Conservation (phyloP, 2,329 filamentous ascomycete genomes). For the Aspergillus clavatus region DNA sequence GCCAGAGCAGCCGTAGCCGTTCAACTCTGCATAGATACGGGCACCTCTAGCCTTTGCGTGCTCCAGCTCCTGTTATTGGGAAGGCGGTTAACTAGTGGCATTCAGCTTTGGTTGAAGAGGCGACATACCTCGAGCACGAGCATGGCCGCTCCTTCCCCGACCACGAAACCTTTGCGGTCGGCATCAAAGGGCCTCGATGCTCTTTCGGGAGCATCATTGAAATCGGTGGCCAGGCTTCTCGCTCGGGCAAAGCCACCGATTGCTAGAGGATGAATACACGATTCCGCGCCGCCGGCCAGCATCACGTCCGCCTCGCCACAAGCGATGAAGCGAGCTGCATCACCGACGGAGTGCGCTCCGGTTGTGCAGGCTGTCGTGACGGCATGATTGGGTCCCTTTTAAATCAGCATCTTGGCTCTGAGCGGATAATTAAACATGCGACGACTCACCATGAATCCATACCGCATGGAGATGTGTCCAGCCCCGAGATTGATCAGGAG, state of each 20-base stretch:
- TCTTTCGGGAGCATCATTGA: conserved; percentile 64
- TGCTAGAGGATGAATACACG: conserved; percentile 90
- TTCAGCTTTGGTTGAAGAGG: not conserved
- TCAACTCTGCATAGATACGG: conserved; percentile 80
- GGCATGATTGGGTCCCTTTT: conserved; percentile 79
- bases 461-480: conserved; percentile 88
- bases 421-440: too few relatives aligned
- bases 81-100: too few relatives aligned
- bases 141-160: conserved; percentile 86
- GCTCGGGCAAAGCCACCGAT: conserved; percentile 88
- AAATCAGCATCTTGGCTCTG: not conserved
- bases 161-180: conserved; percentile 77
- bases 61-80: conserved; percentile 71
- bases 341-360: conserved; percentile 88
- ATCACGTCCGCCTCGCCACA: conserved; percentile 90
- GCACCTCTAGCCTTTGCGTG: conserved; percentile 78
- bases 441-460: conserved; percentile 62
- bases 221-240: conserved; percentile 75
- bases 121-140: conserved; percentile 66
- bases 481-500: conserved; percentile 93
- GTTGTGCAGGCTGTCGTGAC: conserved; percentile 95
- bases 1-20: conserved; percentile 82
- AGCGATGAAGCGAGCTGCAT: conserved; percentile 88
- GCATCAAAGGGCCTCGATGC: conserved; percentile 86
- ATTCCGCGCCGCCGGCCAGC: conserved; percentile 91